phyloP scores from a whole-genome alignment of 2,329 filamentous ascomycete genomes.

The Didymella pomorum region DNA sequence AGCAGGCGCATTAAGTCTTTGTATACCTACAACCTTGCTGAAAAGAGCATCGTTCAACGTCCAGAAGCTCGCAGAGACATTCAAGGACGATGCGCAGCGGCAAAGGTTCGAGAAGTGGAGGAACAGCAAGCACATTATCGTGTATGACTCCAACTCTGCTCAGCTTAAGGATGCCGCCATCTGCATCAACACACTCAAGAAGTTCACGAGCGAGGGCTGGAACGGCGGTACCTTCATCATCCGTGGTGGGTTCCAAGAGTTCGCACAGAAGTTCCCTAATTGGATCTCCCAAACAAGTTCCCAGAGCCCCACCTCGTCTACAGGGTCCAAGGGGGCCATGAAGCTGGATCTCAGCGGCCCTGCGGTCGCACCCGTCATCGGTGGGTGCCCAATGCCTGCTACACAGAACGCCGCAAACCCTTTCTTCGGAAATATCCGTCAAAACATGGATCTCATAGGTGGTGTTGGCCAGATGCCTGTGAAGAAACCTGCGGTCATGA shows the following conservation, averaged over 20 bases:
- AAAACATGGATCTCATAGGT: conserved; percentile 93
- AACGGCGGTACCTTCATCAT: conserved; percentile 76
- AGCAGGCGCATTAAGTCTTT: conserved; percentile 84
- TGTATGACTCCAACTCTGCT: conserved; percentile 82
- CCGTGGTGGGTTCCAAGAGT: conserved; percentile 80
- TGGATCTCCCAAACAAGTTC: conserved; percentile 60
- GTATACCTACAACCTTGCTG: conserved; percentile 91
- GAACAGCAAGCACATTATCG: conserved; percentile 76
- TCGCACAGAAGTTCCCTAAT: conserved; percentile 71
- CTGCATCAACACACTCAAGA: conserved; percentile 88
- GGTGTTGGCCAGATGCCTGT: conserved; percentile 83
- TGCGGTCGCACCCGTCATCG: conserved; percentile 78
- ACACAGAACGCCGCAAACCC: conserved; percentile 76
- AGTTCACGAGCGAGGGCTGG: conserved; percentile 88
- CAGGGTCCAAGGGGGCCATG: conserved; percentile 35
- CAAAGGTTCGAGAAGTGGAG: conserved; percentile 79
- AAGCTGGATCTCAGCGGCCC: conserved; percentile 47
- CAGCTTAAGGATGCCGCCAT: conserved; percentile 82
- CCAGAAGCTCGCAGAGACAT: conserved; percentile 85
- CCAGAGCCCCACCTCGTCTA: conserved; percentile 32
- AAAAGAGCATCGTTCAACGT: conserved; percentile 92
- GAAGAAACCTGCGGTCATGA: conserved; percentile 64
- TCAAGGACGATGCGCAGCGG: conserved; percentile 75
- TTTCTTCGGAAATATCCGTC: conserved; percentile 95
- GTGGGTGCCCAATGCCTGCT: conserved; percentile 82